Percentiles rank a stretch among this genome's conserved stretches.
Conservation (phyloP, 1,284 basidiomycete genomes). For the Ceratobasidium theobromae region DNA sequence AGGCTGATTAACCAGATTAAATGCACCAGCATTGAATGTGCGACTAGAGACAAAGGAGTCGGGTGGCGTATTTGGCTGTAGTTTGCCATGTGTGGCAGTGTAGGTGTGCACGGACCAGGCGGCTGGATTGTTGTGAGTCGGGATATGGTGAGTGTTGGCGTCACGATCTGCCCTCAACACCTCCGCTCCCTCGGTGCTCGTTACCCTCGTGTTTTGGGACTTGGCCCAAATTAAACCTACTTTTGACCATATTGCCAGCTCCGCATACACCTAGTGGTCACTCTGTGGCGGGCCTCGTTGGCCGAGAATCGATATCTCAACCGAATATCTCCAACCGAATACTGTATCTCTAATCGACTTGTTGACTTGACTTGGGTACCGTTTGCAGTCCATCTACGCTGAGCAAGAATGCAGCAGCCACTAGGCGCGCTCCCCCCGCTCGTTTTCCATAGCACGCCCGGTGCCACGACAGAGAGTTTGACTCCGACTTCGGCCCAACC, state of each 20-base stretch:
- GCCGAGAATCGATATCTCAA: too few relatives aligned
- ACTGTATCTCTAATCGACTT: too few relatives aligned
- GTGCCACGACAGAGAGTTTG: slow-evolving; percentile 18
- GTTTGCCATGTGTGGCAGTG: slow-evolving; percentile 1
- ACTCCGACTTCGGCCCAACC: not conserved
- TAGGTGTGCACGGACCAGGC: slow-evolving; percentile 18
- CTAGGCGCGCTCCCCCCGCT: slow-evolving; percentile 27
- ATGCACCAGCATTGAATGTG: too few relatives aligned
- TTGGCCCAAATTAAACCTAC: slow-evolving; percentile 21
- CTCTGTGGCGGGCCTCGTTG: slow-evolving; percentile 31
- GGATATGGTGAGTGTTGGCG: slow-evolving; percentile 8
- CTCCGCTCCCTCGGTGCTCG: slow-evolving; percentile 7
- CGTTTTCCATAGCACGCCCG: slow-evolving; percentile 20
- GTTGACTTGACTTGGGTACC: too few relatives aligned
- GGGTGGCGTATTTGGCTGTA: slow-evolving; percentile 6
- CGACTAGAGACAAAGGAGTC: too few relatives aligned
- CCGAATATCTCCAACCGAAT: too few relatives aligned
- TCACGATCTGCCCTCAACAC: slow-evolving; percentile 22
- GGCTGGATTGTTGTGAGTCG: not conserved
- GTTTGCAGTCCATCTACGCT: too few relatives aligned
- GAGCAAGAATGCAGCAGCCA: slow-evolving; percentile 22
- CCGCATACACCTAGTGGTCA: slow-evolving; percentile 24
- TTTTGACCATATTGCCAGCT: not conserved
- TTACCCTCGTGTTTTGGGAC: slow-evolving; percentile 24
- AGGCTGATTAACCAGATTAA: too few relatives aligned